Conservation (phyloP, 768 basidiomycete genomes). For the Porphyrellus cyaneotinctus region DNA sequence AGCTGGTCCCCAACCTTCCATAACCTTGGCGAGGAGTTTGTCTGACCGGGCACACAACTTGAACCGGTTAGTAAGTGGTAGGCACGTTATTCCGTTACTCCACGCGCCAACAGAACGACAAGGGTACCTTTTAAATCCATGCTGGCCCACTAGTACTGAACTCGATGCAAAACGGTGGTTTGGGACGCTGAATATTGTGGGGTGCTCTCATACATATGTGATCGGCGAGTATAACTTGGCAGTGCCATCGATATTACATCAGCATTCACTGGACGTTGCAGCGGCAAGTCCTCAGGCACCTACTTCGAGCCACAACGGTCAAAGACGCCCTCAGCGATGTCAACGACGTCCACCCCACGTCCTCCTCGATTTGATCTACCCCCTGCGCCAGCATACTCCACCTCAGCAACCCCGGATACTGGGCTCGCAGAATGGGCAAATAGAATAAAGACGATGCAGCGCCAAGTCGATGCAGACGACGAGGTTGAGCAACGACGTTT, state of each 20-base stretch:
- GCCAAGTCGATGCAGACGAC: slow-evolving; percentile 77
- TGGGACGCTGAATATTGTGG: no score
- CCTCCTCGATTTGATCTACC: slow-evolving; percentile 38
- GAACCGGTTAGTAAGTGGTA: no score
- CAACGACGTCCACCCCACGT: slow-evolving; percentile 27
- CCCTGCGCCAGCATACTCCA: slow-evolving; percentile 22
- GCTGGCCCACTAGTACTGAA: no score
- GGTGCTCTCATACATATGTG: no score
- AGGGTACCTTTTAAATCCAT: not conserved
- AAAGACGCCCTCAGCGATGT: slow-evolving; percentile 19
- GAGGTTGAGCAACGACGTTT: slow-evolving; percentile 71
- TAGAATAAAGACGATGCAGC: slow-evolving; percentile 75
- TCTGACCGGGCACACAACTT: not conserved
- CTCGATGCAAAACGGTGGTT: no score
- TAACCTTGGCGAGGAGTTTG: not conserved
- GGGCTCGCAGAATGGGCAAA: slow-evolving; percentile 79
- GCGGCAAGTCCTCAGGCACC: not conserved
- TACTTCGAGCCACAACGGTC: no score
- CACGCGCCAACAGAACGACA: not conserved
- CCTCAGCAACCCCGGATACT: slow-evolving; percentile 41
- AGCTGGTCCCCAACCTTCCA: no score
- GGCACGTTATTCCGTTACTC: not conserved
- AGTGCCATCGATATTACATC: no score
- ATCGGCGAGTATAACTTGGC: no score
- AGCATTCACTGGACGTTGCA: no score